A percentile compares a stretch with the other conserved stretches of the same genome.
Conservation (phyloP, 768 basidiomycete genomes). For the Leccinellum luteum region DNA sequence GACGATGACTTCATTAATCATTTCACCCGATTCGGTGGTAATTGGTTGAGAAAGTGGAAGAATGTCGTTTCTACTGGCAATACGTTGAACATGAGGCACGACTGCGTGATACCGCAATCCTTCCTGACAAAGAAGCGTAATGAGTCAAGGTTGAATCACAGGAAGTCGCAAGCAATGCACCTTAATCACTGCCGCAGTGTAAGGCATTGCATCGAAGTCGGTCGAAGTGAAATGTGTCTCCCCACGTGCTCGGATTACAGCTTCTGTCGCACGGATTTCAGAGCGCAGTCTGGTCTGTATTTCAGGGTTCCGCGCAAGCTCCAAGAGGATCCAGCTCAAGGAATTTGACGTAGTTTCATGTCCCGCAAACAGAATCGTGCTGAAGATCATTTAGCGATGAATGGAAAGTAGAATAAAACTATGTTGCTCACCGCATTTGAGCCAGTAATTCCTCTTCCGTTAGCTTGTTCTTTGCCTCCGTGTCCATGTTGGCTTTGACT, state of each 20-base stretch:
- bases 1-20: slow-evolving; percentile 43
- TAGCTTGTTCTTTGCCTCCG: slow-evolving; percentile 24
- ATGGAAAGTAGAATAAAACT: background rate
- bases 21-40: slow-evolving; percentile 42
- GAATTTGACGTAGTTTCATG: slow-evolving; percentile 65
- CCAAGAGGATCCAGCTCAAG: slow-evolving; percentile 59
- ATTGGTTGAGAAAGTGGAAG: slow-evolving; percentile 59
- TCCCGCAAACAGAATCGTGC: slow-evolving; percentile 48
- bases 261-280: slow-evolving; percentile 15
- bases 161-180: slow-evolving; percentile 15
- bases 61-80: slow-evolving; percentile 51
- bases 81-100: slow-evolving; percentile 50
- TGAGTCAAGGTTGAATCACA: slow-evolving; percentile 15
- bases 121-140: slow-evolving; percentile 35
- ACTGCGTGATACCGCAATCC: slow-evolving; percentile 49
- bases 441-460: slow-evolving; percentile 15
- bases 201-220: slow-evolving; percentile 54
- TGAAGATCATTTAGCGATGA: slow-evolving; percentile 7
- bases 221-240: slow-evolving; percentile 15
- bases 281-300: slow-evolving; percentile 58
- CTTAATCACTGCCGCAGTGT: slow-evolving; percentile 38
- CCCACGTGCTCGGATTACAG: slow-evolving; percentile 8
- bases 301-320: slow-evolving; percentile 57
- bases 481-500: slow-evolving; percentile 32
- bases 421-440: slow-evolving; percentile 20